These are phyloP conservation scores for Sporothrix protearum DNA, from an alignment of 2,329 filamentous ascomycete genomes.

Conservation along the genomic window DNA sequence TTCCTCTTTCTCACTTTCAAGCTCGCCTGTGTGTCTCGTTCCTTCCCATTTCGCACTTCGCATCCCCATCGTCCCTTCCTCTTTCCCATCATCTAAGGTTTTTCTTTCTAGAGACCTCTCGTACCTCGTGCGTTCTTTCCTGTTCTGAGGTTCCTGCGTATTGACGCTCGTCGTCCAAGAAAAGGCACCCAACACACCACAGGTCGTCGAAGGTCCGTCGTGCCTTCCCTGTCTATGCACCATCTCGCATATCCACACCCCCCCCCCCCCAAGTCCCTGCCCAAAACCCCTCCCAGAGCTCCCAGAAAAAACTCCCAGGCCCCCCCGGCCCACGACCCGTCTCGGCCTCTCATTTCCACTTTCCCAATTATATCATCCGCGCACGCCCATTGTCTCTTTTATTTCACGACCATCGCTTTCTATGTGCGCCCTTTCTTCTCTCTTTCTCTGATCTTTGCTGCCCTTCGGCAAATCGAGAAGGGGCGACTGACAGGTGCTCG, in stretches of 20 bases:
- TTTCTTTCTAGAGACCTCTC: background rate
- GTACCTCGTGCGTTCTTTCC: background rate
- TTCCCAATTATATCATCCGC: conserved; percentile 22
- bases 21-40: background rate
- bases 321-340: conserved; percentile 23
- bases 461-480: background rate
- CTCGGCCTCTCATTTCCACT: conserved; percentile 27
- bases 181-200: background rate
- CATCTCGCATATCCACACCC: conserved; percentile 7
- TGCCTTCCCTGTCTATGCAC: background rate
- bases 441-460: background rate
- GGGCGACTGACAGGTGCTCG: background rate
- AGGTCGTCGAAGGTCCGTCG: background rate
- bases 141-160: background rate
- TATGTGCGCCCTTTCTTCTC: background rate
- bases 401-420: background rate
- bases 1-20: conserved; percentile 9
- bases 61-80: background rate
- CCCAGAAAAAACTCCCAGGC: conserved; percentile 6
- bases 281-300: conserved; percentile 8
- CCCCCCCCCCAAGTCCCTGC: conserved; percentile 15
- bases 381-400: conserved; percentile 11
- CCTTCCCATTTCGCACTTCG: background rate
- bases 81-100: background rate
- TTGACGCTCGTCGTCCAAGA: background rate